Percentiles rank a stretch among this genome's conserved stretches.
phyloP scores from a whole-genome alignment of 2,329 filamentous ascomycete genomes.

The Endocalyx cinctus region DNA sequence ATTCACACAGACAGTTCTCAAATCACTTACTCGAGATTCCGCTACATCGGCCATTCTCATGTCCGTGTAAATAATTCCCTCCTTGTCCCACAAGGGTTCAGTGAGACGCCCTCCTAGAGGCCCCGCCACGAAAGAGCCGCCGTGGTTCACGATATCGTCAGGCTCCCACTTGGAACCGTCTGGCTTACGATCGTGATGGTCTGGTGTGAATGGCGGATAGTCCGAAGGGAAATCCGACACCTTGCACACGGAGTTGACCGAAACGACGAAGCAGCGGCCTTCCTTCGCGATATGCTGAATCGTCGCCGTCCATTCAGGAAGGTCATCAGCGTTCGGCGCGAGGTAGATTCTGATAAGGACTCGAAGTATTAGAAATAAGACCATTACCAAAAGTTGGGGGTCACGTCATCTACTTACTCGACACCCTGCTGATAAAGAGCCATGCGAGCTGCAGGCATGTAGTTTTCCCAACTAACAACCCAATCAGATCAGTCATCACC shows the following conservation, averaged over 20 bases:
- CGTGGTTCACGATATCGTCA: slow-evolving; percentile 34
- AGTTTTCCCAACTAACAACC: slow-evolving; percentile 39
- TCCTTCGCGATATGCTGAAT: slow-evolving; percentile 43
- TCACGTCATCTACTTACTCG: slow-evolving; percentile 25
- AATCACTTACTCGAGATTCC: slow-evolving; percentile 30
- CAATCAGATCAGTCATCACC: too few species aligned
- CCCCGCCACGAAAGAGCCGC: slow-evolving; percentile 36
- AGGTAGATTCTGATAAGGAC: slow-evolving; percentile 28
- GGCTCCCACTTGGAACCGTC: slow-evolving; percentile 31
- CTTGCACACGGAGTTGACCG: slow-evolving; percentile 35
- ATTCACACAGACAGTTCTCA: neutral
- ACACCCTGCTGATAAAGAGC: slow-evolving; percentile 37
- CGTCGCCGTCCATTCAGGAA: slow-evolving; percentile 32
- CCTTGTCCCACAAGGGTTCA: slow-evolving; percentile 35
- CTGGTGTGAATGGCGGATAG: slow-evolving; percentile 33
- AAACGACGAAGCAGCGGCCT: slow-evolving; percentile 38
- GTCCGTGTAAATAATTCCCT: slow-evolving; percentile 34
- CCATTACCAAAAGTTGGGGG: neutral
- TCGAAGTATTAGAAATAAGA: too few species aligned
- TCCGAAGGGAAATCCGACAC: slow-evolving; percentile 28
- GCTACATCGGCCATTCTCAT: slow-evolving; percentile 29
- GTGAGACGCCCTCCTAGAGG: slow-evolving; percentile 33
- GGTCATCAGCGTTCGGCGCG: slow-evolving; percentile 28
- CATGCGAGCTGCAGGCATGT: slow-evolving; percentile 38
- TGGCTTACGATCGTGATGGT: slow-evolving; percentile 33